Base-by-base conservation (phyloP, 2,329 filamentous ascomycete genomes). In the Cryphonectria parasitica region DNA sequence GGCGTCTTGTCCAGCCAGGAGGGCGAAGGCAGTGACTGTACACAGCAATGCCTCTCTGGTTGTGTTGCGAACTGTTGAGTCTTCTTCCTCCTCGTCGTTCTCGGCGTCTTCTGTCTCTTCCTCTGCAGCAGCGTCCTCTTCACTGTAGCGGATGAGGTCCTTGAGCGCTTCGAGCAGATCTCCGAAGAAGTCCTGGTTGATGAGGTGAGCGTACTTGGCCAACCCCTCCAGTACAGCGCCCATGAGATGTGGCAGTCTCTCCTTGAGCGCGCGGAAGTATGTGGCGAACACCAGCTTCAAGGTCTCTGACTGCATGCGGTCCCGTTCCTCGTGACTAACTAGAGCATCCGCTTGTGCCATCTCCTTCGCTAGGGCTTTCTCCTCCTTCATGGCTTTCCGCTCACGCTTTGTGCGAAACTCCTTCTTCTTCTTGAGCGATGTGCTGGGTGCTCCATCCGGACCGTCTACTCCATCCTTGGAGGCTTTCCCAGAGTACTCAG, bases 161-260 rank as follows among this genome's bases (percentile, higher is more conserved):
- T 97, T 97, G 54, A 99, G 85, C 0, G 94, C 95, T 81, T 98
- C 96, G 15, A 99, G 88, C 41, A 99, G 86, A 78, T 99, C 96
- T 39, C 95, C 96, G 77, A 99, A 99, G 84, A 99, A 98, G 79
- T 99, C 94, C 78, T 99, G 94, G 83, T 99, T 99, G 86, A 99
- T 99, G 71, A 99, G 87, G 79, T 98, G 96, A 3, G 95, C 91
- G 78, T 97, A 99, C 78, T 94, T 94, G 66, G 95, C 95, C 31
- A 99, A 84, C 39, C 96, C 96, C 83, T 98, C 96, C 6, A 99
- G 87, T 0, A 98, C 95, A 19, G 95, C 95, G n/a, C 96, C 96
- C 93, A 98, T 98, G 25, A 99, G 88, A 74, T 92, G 89, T 19
- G 93, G 91, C 34, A 89, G 87, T 36, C 94, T 90, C 68, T 90